Evolutionary conservation across 2,329 filamentous ascomycete genomes (phyloP), one percentile per base, ranked within the genome.

Genomic region (Clarireedia sp.): DNA sequence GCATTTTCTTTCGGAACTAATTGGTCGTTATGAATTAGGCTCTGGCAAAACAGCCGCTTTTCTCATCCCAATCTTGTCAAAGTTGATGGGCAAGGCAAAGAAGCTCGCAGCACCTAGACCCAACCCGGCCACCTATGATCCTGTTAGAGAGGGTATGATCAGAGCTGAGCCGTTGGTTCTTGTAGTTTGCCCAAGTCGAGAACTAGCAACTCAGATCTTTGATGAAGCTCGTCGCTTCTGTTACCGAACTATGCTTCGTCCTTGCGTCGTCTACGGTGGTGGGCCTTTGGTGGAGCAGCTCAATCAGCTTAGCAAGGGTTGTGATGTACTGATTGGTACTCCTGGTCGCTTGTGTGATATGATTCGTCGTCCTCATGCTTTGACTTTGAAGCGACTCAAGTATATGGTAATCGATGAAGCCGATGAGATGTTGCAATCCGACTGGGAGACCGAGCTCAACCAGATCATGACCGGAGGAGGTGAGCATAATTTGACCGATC

Each of bases 21-120:
- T 17, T 21, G 5, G 14, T 16, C 17, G 10, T 26, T 19, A 5
- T n/a, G 4, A 16, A 21, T 29, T 66, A 96, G 92, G 94, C 19
- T 97, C 92, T 24, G 94, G 94, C 51, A 99, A 99, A 77, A 99
- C 94, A 0, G 92, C 88, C 0, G 91, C 94, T 0, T 99, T 94
- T 67, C 73, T 99, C 4, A 82, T 96, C 54, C 94, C 94, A 0
- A 88, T 95, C 57, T 67, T 97, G 51, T 95, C 90, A 58, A 87
- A 88, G 69, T 74, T 99, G 21, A 96, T 97, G 90, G 94, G 94
- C 24, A 97, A 97, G 73, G 90, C 88, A 5, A 94, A 90, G 73
- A 91, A 90, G 72, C 74, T 96, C 6, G 85, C 86, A 1, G 91
- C 89, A 5, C 78, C 83, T 45, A 87, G 91, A 4, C 90, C 91